Conservation (phyloP, 2,329 filamentous ascomycete species). For the Colletotrichum camelliae region DNA sequence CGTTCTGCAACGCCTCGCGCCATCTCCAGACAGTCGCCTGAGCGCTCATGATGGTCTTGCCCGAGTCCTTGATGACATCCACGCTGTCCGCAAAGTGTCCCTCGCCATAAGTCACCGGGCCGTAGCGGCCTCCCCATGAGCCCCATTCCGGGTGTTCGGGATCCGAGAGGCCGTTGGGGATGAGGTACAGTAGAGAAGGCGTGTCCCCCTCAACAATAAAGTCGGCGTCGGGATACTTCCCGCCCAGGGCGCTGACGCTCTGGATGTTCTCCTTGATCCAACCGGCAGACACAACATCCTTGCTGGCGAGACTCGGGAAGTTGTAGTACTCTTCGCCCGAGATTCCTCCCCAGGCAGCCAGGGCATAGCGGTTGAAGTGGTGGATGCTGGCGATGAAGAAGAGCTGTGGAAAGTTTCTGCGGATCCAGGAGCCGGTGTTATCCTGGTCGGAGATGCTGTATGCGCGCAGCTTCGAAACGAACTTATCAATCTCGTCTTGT, state of each 20-base stretch:
- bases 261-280: conserved; percentile 55
- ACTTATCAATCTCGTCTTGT: conserved; percentile 30
- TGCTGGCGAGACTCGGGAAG: conserved; percentile 52
- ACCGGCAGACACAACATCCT: conserved; percentile 42
- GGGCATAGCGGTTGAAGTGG: conserved; percentile 53
- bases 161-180: conserved; percentile 45
- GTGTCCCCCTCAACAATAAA: conserved; percentile 56
- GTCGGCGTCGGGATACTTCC: conserved; percentile 42
- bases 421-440: conserved; percentile 55
- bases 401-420: conserved; percentile 52
- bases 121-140: conserved; percentile 48
- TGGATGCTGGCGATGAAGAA: conserved; percentile 56
- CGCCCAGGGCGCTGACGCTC: conserved; percentile 45
- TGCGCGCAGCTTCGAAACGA: conserved; percentile 45
- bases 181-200: conserved; percentile 43
- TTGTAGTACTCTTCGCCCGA: conserved; percentile 51
- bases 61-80: conserved; percentile 39
- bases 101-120: not conserved
- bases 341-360: conserved; percentile 56
- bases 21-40: conserved; percentile 60
- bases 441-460: conserved; percentile 61
- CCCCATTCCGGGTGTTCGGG: conserved; percentile 44
- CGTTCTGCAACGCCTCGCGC: conserved; percentile 55
- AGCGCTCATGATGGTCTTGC: conserved; percentile 37
- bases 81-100: conserved; percentile 35